Percentiles rank a stretch among this genome's conserved stretches.
phyloP scores from a whole-genome alignment of 352 stramenopile genomes.

The Halophytophthora batemanensis region DNA sequence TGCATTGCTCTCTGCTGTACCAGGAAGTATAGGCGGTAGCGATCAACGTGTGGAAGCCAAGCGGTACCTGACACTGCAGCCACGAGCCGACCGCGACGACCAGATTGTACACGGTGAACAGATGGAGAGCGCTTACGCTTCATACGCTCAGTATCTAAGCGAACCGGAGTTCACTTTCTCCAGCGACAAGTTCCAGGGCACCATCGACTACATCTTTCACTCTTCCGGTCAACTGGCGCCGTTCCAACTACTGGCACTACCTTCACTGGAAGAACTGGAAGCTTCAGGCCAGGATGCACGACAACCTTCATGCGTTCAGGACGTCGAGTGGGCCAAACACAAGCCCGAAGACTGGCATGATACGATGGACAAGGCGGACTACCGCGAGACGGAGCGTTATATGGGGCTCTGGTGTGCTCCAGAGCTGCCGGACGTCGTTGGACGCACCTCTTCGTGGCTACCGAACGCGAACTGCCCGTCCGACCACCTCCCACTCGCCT shows the following conservation, averaged over 20 bases:
- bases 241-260: constrained; percentile 57
- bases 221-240: constrained; percentile 44
- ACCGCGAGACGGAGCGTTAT: constrained; percentile 5
- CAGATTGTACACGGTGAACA: constrained; percentile 59
- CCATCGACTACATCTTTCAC: constrained; percentile 87
- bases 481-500: constrained; percentile 74
- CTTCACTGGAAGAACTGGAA: constrained; percentile 41
- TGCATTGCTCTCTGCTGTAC: constrained; percentile 16
- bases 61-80: constrained; percentile 32
- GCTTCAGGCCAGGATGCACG: constrained; percentile 37
- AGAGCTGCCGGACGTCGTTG: constrained; percentile 37
- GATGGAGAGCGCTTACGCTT: constrained; percentile 70
- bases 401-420: constrained; percentile 48
- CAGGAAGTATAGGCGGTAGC: constrained; percentile 2
- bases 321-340: constrained; percentile 44
- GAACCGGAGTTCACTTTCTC: constrained; percentile 75
- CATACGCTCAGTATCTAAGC: constrained; percentile 44
- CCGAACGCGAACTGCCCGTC: constrained; percentile 71
- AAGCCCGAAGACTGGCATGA: constrained; percentile 35
- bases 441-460: constrained; percentile 35
- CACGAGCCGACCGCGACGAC: constrained; percentile 42
- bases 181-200: constrained; percentile 51
- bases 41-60: constrained; percentile 19
- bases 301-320: constrained; percentile 9
- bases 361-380: constrained; percentile 21